These are phyloP conservation scores for Pyrus betulifolia DNA, from an alignment of 306 rosid genomes.

Conservation along the genomic window DNA sequence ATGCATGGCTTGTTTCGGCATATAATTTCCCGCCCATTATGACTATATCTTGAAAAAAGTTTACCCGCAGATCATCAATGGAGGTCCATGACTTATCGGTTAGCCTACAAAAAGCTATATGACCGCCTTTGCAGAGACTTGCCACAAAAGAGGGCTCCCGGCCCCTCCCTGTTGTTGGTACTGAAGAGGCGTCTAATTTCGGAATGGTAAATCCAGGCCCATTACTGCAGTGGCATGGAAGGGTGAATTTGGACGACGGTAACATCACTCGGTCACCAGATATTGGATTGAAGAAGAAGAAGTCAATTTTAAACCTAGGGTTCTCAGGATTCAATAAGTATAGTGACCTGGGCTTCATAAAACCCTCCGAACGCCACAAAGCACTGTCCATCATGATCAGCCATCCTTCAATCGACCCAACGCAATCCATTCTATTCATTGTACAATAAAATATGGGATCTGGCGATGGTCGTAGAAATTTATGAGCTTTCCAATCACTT, in stretches of 20 bases:
- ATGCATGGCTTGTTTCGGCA: background rate
- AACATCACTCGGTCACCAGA: background rate
- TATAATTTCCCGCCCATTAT: background rate
- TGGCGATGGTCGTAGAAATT: too few species aligned
- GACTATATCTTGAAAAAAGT: background rate
- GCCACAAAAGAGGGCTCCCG: background rate
- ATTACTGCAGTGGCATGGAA: background rate
- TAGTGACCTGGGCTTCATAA: background rate
- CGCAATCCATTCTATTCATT: too few species aligned
- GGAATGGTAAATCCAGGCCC: background rate
- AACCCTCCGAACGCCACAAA: too few species aligned
- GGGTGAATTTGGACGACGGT: background rate
- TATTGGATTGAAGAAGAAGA: background rate
- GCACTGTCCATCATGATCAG: too few species aligned
- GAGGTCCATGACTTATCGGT: background rate
- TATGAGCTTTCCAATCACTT: too few species aligned
- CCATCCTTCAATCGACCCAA: too few species aligned
- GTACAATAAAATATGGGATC: too few species aligned
- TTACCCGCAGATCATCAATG: background rate
- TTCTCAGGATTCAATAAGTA: background rate
- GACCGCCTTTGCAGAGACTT: too few species aligned
- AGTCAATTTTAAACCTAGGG: background rate
- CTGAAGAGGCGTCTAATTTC: background rate
- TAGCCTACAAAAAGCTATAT: background rate
- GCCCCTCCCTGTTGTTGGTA: background rate